phyloP scores from a whole-genome alignment of 2,329 filamentous ascomycete genomes.

The Ilyonectria destructans region DNA sequence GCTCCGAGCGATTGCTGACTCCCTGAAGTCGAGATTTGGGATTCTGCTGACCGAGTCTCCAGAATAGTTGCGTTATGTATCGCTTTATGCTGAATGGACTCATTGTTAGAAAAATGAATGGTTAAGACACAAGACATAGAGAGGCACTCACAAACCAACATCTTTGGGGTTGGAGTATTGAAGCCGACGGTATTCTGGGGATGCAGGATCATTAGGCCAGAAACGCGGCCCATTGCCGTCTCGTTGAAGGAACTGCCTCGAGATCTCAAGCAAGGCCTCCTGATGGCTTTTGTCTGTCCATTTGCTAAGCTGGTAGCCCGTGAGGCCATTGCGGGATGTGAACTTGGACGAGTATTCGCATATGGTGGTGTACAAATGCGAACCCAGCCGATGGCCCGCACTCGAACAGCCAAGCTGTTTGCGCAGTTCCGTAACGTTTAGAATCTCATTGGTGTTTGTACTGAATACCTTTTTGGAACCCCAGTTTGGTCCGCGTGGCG shows the following conservation, averaged over 20 bases:
- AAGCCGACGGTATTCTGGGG: slow-evolving; percentile 12
- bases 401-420: slow-evolving; percentile 8
- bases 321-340: neutral
- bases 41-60: neutral
- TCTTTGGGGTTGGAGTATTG: neutral
- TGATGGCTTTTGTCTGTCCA: neutral
- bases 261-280: slow-evolving; percentile 14
- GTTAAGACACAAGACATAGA: too few species aligned
- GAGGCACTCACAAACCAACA: slow-evolving; percentile 10
- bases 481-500: neutral
- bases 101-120: neutral
- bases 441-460: neutral
- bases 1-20: neutral
- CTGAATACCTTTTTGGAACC: neutral
- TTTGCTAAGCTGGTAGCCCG: neutral
- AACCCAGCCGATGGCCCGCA: neutral
- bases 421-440: neutral
- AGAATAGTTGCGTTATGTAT: neutral
- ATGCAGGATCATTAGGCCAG: slow-evolving; percentile 28
- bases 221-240: neutral
- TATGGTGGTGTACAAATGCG: slow-evolving; percentile 2
- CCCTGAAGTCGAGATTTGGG: neutral
- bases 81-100: neutral
- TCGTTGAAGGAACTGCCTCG: slow-evolving; percentile 22
- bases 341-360: slow-evolving; percentile 3